phyloP scores from a whole-genome alignment of 768 basidiomycete species.

The Pulveroboletus sp. region DNA sequence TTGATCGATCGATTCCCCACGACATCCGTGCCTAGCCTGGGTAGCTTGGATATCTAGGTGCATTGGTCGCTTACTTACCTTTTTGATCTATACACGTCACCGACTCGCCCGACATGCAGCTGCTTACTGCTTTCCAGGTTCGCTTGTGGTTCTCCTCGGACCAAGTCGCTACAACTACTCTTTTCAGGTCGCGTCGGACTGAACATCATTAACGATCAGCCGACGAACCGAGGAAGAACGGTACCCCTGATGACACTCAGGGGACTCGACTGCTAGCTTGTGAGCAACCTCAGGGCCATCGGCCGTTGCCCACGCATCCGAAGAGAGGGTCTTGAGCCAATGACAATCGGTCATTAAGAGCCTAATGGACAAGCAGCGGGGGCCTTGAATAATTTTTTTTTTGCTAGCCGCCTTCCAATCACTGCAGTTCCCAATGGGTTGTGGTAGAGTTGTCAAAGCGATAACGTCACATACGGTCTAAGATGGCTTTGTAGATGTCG shows the following conservation, averaged over 20 bases:
- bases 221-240: neutral
- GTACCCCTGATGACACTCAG: neutral
- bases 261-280: neutral
- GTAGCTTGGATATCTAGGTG: neutral
- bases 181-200: slow-evolving; percentile 9
- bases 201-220: too few relatives aligned
- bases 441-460: neutral
- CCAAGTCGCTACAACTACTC: slow-evolving; percentile 2
- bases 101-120: neutral
- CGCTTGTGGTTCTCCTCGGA: slow-evolving; percentile 6
- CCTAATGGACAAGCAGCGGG: neutral
- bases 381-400: neutral
- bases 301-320: too few relatives aligned
- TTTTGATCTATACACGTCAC: slow-evolving; percentile 11
- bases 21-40: slow-evolving; percentile 10
- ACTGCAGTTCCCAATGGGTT: neutral
- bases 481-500: neutral
- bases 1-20: slow-evolving; percentile 5
- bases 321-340: neutral
- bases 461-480: neutral
- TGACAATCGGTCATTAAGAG: too few relatives aligned
- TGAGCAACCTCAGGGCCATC: neutral
- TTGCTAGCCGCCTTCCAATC: neutral
- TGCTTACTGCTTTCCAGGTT: slow-evolving; percentile 4
- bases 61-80: slow-evolving; percentile 1